A percentile compares a stretch with the other conserved stretches of the same genome.
Evolutionary conservation across 164 flowering plant species (phyloP).

Genomic region (Vitis riparia): DNA sequence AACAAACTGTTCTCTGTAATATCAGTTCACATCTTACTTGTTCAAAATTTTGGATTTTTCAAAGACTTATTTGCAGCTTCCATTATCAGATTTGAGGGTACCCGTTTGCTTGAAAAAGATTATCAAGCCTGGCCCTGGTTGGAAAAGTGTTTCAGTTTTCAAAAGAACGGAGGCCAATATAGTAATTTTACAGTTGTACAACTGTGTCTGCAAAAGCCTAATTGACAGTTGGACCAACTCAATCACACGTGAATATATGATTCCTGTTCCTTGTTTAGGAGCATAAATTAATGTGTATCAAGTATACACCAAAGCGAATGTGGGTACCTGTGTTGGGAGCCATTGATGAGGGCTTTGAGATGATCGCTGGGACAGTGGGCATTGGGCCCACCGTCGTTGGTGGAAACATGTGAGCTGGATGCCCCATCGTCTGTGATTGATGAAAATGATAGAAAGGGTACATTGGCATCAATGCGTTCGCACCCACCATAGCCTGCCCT

Average conservation of each 20-base stretch:
- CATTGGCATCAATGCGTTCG: slow-evolving; percentile 68
- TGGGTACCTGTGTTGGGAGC: slow-evolving; percentile 55
- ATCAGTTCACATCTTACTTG: slow-evolving; percentile 25
- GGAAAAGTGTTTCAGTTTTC: too few relatives aligned
- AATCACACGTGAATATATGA: slow-evolving; percentile 13
- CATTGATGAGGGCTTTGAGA: slow-evolving; percentile 66
- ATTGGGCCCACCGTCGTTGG: slow-evolving; percentile 54
- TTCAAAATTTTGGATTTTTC: too few relatives aligned
- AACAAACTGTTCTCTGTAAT: slow-evolving; percentile 53
- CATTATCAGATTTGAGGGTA: too few relatives aligned
- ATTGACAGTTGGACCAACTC: slow-evolving; percentile 15
- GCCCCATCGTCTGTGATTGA: slow-evolving; percentile 74
- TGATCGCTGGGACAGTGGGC: slow-evolving; percentile 46
- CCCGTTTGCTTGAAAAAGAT: too few relatives aligned
- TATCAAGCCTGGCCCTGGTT: too few relatives aligned
- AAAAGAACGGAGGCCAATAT: too few relatives aligned
- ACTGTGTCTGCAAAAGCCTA: neutral
- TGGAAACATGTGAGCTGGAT: slow-evolving; percentile 60
- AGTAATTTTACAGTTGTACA: too few relatives aligned
- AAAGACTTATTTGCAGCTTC: too few relatives aligned
- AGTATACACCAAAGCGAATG: neutral
- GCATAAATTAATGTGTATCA: neutral
- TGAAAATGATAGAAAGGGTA: slow-evolving; percentile 69
- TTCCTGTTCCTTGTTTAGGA: neutral
- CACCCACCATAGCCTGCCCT: slow-evolving; percentile 53